A percentile compares a stretch with the other conserved stretches of the same genome.
These are phyloP conservation scores for Rhynchospora pubera DNA, from an alignment of 176 grass and related monocot species.

Conservation along the genomic window DNA sequence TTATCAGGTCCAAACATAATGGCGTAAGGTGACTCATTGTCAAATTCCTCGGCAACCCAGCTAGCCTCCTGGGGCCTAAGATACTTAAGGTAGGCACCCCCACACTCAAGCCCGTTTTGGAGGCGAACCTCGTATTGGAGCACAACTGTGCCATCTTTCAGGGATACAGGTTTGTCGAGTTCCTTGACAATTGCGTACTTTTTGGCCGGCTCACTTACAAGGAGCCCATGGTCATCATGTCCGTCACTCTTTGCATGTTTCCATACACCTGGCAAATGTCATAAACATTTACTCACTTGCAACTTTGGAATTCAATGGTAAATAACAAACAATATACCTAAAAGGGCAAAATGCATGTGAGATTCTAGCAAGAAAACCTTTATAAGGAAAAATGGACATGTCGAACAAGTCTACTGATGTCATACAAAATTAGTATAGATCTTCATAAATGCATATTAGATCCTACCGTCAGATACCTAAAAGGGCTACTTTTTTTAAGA, in stretches of 20 bases:
- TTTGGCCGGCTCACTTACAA: conserved; percentile 67
- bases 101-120: conserved; percentile 93
- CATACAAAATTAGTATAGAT: background rate
- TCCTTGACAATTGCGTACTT: conserved; percentile 95
- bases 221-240: conserved; percentile 88
- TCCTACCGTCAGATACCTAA: too few relatives aligned
- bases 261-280: conserved; percentile 53
- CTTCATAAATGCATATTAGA: too few relatives aligned
- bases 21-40: conserved; percentile 85
- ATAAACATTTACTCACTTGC: background rate
- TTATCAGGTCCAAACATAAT: conserved; percentile 99
- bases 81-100: conserved; percentile 92
- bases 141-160: conserved; percentile 67
- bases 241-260: conserved; percentile 88
- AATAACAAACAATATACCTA: background rate
- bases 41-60: conserved; percentile 73
- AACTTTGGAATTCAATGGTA: background rate
- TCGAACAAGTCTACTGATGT: background rate
- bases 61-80: conserved; percentile 57
- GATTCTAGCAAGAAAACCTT: background rate
- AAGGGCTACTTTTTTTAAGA: background rate
- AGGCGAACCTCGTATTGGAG: conserved; percentile 86
- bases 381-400: background rate
- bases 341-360: background rate
- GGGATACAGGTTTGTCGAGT: conserved; percentile 53